Base-by-base conservation (phyloP, 768 basidiomycete genomes). In the Obba rivulosa region DNA sequence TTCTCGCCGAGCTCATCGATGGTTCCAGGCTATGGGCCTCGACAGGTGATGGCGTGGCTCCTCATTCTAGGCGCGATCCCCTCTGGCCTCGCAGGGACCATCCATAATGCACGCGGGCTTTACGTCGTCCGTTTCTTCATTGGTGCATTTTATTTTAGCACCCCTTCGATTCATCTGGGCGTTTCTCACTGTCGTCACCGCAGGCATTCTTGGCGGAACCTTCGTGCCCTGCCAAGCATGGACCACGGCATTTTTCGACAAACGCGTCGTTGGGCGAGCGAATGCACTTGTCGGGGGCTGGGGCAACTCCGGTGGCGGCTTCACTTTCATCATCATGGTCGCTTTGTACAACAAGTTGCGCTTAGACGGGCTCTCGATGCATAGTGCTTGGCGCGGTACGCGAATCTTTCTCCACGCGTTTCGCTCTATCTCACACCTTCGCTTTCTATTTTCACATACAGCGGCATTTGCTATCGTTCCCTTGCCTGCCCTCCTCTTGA, bases 221-320 rank as follows among this genome's bases (percentile, higher is more conserved):
- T 83, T 84, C 49, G 78, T 83, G 1, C 72, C 80, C 3, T 80
- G 79, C 51, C 75, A 80, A 46, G 74, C 75, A 3, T 80, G 81
- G 78, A 79, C 80, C 8, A 79, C 81, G 0, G 65, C 64, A 3
- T 81, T 83, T 62, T 83, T 78, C 59, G 78, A 81, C 59, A 80
- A 74, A 39, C 61, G 62, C 40, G 58, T 69, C 28, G 74, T 75
- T 16, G 74, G 74, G 3, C 62, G 62, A 1, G 76, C 79, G 0
- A 81, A 80, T 55, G 79, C 77, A 0, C 57, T 83, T 1, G 75
- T 73, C 4, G 80, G 66, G 7, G 80, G 80, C 0, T 81, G 77
- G 77, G 80, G 80, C 41, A 67, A 73, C 54, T 46, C 58, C 28
- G 66, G 62, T 17, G 68, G 75, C 3, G 78, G 78, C 14, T 70